Percentiles rank a stretch among this genome's conserved stretches.
phyloP scores from a whole-genome alignment of 2,329 filamentous ascomycete species.

The Aspergillus vadensis region DNA sequence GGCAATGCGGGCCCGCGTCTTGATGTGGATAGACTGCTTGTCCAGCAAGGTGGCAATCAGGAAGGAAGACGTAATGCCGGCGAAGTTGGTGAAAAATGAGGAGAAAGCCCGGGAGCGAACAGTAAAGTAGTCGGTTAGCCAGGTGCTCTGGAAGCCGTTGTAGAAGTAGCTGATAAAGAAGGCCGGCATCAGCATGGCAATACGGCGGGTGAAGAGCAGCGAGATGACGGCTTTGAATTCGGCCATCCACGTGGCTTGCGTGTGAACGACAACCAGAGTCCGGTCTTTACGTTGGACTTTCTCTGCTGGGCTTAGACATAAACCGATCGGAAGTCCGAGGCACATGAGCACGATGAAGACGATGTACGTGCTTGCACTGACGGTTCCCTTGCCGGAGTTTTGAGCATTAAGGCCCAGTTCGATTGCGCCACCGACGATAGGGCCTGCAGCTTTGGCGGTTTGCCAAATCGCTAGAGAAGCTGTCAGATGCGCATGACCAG shows the following conservation, averaged over 20 bases:
- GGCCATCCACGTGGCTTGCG: slow-evolving; percentile 10
- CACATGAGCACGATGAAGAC: slow-evolving; percentile 19
- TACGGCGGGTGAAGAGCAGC: slow-evolving; percentile 9
- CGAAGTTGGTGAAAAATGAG: slow-evolving; percentile 17
- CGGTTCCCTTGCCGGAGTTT: slow-evolving; percentile 3
- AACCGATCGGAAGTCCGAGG: slow-evolving; percentile 11
- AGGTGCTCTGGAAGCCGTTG: slow-evolving; percentile 32
- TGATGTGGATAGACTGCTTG: slow-evolving; percentile 16
- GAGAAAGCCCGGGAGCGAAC: slow-evolving; percentile 15
- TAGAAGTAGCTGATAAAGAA: slow-evolving; percentile 37
- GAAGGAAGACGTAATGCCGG: slow-evolving; percentile 14
- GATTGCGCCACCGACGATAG: slow-evolving; percentile 15
- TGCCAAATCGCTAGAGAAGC: slow-evolving; percentile 12
- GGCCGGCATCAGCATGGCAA: slow-evolving; percentile 23
- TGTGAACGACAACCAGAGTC: slow-evolving; percentile 11
- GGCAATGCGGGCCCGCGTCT: slow-evolving; percentile 11
- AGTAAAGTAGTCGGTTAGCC: slow-evolving; percentile 16
- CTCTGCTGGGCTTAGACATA: slow-evolving; percentile 10
- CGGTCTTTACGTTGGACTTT: slow-evolving; percentile 15
- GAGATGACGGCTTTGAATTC: slow-evolving; percentile 14
- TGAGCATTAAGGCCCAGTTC: slow-evolving; percentile 14
- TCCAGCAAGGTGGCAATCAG: slow-evolving; percentile 13
- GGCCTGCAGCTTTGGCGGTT: slow-evolving; percentile 15
- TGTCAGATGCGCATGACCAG: no score
- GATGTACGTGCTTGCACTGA: slow-evolving; percentile 16